Conservation (phyloP, 192 early-diverging fungal species). For the Coemansia sp. region DNA sequence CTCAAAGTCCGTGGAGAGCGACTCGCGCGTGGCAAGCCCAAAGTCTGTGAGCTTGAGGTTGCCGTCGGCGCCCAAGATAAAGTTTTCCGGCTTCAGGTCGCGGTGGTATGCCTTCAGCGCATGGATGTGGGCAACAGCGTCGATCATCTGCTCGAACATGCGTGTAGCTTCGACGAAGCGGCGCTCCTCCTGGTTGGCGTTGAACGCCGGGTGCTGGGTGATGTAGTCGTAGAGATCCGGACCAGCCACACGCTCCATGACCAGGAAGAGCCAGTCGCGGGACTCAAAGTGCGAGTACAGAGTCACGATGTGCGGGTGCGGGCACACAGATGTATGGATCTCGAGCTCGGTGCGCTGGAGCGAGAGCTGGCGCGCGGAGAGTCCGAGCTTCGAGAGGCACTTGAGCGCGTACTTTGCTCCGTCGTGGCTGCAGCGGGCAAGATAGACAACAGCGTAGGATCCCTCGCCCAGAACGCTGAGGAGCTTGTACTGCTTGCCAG, state of each 20-base stretch:
- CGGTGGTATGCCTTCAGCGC: conserved; percentile 81
- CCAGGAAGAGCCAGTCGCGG: conserved; percentile 60
- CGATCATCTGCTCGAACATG: conserved; percentile 69
- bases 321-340: conserved; percentile 63
- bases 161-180: conserved; percentile 52
- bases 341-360: conserved; percentile 69
- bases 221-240: conserved; percentile 60
- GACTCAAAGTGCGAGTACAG: conserved; percentile 68
- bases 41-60: conserved; percentile 89
- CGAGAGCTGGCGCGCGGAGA: conserved; percentile 57
- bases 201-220: conserved; percentile 51
- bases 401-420: conserved; percentile 68
- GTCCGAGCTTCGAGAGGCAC: conserved; percentile 64
- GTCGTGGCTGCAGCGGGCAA: conserved; percentile 61
- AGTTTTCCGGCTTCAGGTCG: conserved; percentile 86
- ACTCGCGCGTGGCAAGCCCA: conserved; percentile 84
- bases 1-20: conserved; percentile 80
- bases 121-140: conserved; percentile 79
- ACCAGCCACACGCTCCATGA: conserved; percentile 62
- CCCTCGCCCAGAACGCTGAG: conserved; percentile 67
- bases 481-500: conserved; percentile 47
- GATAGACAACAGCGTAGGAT: conserved; percentile 76
- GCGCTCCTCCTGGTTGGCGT: conserved; percentile 51
- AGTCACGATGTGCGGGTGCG: conserved; percentile 66
- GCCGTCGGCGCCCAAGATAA: conserved; percentile 63